Base-by-base conservation (phyloP, 2,329 filamentous ascomycete species). In the Fusarium gaditjirri region DNA sequence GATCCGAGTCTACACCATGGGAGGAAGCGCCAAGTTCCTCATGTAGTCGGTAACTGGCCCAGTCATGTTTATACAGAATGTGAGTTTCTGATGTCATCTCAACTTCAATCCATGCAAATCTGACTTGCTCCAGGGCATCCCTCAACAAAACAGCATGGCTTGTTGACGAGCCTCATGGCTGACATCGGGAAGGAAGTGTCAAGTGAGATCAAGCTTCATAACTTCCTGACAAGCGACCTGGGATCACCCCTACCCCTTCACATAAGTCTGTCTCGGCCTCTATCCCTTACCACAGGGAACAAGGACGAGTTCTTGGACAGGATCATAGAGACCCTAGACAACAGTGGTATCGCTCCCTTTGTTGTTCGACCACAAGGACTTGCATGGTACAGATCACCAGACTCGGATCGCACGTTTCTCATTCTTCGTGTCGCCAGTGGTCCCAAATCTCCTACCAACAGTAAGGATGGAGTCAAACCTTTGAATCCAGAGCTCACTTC, bases 1-100 rank as follows among this genome's bases (percentile, higher is more conserved):
- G 93, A 97, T 78, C 94, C 95, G 2, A 86, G 87, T 66, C 85
- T 98, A 64, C 96, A 99, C 80, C 92, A 92, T 36, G 96, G 96
- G 59, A 91, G 95, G 49, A 94, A 91, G 78, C 89, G 96, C 44
- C 88, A 92, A 63, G 93, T 90, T 53, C 95, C 95, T 29, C 96
- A 99, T 81, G 86, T 95, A 31, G 89, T 91, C 65, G 96, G 96
- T 67, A 94, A 94, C 80, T 99, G 96, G 96, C 94, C 95, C 3
- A 94, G 91, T 38, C 95, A 98, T 82, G 80, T 98, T 49, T 98
- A 97, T 80, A 86, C 97, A 62, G 95, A 98, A 84, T 99, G 96
- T 97, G 86, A 83, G 90, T 84, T 19, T 21, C 6, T 43, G 44
- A 35, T 10, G 23, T n/a, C n/a, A 19, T 9, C n/a, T 38, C 21